A percentile compares a stretch with the other conserved stretches of the same genome.
phyloP scores from a whole-genome alignment of 2,329 filamentous ascomycete genomes.

The Amylocarpus encephaloides region DNA sequence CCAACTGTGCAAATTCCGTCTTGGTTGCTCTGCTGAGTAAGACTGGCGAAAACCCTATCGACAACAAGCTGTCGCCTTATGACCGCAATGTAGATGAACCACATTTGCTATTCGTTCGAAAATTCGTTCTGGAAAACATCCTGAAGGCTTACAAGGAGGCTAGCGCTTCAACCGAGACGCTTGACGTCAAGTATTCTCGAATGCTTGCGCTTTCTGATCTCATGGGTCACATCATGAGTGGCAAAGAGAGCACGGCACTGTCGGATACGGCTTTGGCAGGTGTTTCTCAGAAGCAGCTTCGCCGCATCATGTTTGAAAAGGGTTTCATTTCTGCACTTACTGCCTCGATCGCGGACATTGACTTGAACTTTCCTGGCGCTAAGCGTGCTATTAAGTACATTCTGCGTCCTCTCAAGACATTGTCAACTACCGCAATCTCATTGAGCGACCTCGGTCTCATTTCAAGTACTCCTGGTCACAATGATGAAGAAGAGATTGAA shows the following conservation, averaged over 20 bases:
- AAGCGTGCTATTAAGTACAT: conserved; percentile 97
- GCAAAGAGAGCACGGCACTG: conserved; percentile 59
- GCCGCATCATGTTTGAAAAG: conserved; percentile 97
- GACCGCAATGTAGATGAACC: conserved; percentile 66
- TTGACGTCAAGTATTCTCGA: conserved; percentile 81
- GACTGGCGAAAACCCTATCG: conserved; percentile 68
- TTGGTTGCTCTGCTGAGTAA: conserved; percentile 82
- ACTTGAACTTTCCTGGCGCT: conserved; percentile 87
- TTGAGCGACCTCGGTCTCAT: conserved; percentile 68
- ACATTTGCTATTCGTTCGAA: conserved; percentile 85
- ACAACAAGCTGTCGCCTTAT: conserved; percentile 50
- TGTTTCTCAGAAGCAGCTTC: conserved; percentile 73
- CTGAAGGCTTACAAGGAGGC: conserved; percentile 90
- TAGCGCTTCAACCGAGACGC: conserved; percentile 66
- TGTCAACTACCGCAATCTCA: conserved; percentile 81
- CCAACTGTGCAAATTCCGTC: conserved; percentile 77
- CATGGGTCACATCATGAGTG: conserved; percentile 86
- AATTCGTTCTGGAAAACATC: conserved; percentile 90
- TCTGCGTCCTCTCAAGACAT: conserved; percentile 75
- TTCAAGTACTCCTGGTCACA: conserved; percentile 57
- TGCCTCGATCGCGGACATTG: conserved; percentile 87
- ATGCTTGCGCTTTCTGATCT: conserved; percentile 84
- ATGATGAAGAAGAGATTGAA: conserved; percentile 80
- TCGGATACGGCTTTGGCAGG: conserved; percentile 32
- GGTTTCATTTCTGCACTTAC: conserved; percentile 87